Evolutionary conservation across 306 rosid species (phyloP).

Genomic region (Begonia peltatifolia): DNA sequence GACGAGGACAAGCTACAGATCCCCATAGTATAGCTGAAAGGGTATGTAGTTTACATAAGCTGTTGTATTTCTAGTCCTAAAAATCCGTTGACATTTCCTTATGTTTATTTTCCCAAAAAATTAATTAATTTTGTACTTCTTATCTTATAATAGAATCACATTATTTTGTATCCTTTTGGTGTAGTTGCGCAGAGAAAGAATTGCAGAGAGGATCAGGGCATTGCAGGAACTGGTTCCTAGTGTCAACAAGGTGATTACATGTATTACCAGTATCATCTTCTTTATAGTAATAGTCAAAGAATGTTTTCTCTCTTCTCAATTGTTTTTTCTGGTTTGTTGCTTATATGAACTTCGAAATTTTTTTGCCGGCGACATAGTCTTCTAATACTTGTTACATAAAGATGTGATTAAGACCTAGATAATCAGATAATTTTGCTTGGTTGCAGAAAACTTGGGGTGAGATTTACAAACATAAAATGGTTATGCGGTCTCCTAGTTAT

Average conservation of each 20-base stretch:
- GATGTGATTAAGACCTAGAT: neutral
- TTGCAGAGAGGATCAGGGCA: constrained; percentile 96
- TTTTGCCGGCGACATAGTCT: neutral
- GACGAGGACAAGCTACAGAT: constrained; percentile 99
- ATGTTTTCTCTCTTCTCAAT: neutral
- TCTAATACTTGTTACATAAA: neutral
- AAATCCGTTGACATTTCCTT: no score
- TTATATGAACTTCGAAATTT: neutral
- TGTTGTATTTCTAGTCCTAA: no score
- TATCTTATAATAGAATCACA: no score
- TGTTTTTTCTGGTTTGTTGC: neutral
- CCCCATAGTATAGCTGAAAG: constrained; percentile 99
- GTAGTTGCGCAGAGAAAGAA: constrained; percentile 95
- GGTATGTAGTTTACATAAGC: constrained; percentile 18
- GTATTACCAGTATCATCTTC: constrained; percentile 1
- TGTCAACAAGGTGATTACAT: constrained; percentile 64
- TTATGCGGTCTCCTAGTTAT: no score
- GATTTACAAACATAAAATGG: no score
- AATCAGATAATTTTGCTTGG: neutral
- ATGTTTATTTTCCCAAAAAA: no score
- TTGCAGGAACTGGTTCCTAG: constrained; percentile 95
- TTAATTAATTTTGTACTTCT: no score
- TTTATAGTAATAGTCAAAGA: neutral
- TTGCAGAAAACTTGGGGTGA: no score
- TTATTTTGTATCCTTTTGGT: constrained; percentile 8